Conservation (phyloP, 2,329 filamentous ascomycete genomes). For the Dactylellina leptospora region DNA sequence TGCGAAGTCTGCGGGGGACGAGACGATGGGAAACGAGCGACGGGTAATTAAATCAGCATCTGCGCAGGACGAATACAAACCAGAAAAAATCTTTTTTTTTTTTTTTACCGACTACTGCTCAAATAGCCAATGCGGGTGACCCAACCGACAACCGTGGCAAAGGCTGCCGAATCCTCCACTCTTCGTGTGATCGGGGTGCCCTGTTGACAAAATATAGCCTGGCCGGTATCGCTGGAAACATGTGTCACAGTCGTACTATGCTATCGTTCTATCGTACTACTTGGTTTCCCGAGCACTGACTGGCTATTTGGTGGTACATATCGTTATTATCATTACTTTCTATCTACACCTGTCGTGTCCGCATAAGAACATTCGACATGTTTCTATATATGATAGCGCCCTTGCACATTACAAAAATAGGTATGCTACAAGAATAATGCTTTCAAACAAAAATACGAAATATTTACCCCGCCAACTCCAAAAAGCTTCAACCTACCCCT, state of each 20-base stretch:
- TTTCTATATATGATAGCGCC: conserved; percentile 12
- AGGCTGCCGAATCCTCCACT: conserved; percentile 30
- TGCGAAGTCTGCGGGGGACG: too few species aligned
- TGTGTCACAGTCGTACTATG: too few species aligned
- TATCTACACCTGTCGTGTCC: conserved; percentile 28
- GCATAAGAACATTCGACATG: conserved; percentile 45
- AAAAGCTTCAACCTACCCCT: conserved; percentile 14
- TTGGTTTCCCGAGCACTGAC: too few species aligned
- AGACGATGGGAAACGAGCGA: too few species aligned
- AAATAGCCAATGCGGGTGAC: conserved; percentile 28
- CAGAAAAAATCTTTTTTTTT: conserved; percentile 18
- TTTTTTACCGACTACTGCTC: not conserved
- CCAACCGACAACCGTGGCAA: conserved; percentile 47
- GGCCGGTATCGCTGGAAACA: conserved; percentile 46
- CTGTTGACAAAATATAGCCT: conserved; percentile 1
- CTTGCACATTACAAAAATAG: not conserved
- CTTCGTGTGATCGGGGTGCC: too few species aligned
- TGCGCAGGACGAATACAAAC: too few species aligned
- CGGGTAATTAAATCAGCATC: too few species aligned
- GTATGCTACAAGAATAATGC: conserved; percentile 1
- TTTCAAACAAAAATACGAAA: not conserved
- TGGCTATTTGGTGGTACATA: too few species aligned
- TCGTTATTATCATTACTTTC: conserved; percentile 53
- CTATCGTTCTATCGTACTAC: too few species aligned
- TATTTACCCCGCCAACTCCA: conserved; percentile 3